These are phyloP conservation scores for Cryptosporidium bovis DNA, from an alignment of 169 alveolate species.

Conservation along the genomic window DNA sequence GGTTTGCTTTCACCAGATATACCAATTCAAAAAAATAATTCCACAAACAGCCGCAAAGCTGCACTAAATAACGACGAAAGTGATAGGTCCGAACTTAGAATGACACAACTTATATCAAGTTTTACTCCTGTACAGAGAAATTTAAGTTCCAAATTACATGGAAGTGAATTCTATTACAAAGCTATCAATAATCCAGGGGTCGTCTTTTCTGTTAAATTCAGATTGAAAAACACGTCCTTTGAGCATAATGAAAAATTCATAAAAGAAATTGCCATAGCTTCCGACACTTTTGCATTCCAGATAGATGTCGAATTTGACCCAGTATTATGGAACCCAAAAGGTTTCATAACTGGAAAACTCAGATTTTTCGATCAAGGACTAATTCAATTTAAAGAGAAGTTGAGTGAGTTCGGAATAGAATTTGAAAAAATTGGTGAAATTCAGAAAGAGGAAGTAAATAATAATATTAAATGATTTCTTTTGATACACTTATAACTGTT, in stretches of 20 bases:
- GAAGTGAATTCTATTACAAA: constrained; percentile 47
- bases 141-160: constrained; percentile 63
- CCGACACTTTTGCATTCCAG: constrained; percentile 40
- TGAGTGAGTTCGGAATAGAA: constrained; percentile 2
- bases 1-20: constrained; percentile 9
- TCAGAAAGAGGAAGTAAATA: constrained; percentile 14
- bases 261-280: constrained; percentile 6
- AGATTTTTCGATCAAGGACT: constrained; percentile 22
- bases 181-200: neutral
- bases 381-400: neutral
- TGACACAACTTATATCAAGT: neutral
- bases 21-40: too few species aligned
- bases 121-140: constrained; percentile 66
- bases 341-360: constrained; percentile 45
- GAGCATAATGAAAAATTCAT: constrained; percentile 15
- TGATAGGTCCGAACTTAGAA: neutral
- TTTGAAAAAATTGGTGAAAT: constrained; percentile 17
- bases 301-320: constrained; percentile 50
- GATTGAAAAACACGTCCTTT: constrained; percentile 1
- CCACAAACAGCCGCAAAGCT: neutral
- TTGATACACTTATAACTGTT: neutral
- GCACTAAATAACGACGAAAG: neutral
- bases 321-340: constrained; percentile 29
- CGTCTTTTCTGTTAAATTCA: constrained; percentile 8
- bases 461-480: neutral